phyloP scores from a whole-genome alignment of 176 grass and related monocot genomes.

The Leersia perrieri region DNA sequence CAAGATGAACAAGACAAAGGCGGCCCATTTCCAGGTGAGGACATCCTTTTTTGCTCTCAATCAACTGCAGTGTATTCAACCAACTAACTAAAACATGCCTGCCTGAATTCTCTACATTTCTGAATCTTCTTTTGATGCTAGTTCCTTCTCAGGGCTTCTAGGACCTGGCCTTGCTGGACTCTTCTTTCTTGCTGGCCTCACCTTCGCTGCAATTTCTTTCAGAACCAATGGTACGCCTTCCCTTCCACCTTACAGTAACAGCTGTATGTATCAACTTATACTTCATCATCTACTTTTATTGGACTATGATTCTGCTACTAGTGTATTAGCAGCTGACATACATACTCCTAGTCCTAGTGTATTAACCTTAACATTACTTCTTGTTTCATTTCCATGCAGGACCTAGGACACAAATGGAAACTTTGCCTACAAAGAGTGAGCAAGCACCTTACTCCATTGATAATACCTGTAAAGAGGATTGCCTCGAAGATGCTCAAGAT shows the following conservation, averaged over 20 bases:
- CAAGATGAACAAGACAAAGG: background rate
- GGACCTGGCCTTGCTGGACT: constrained; percentile 71
- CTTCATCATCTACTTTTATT: too few relatives aligned
- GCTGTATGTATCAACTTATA: background rate
- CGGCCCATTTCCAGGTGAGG: constrained; percentile 7
- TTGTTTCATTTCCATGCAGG: constrained; percentile 32
- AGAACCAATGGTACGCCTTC: constrained; percentile 25
- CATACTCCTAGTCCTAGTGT: too few relatives aligned
- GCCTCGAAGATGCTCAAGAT: constrained; percentile 21
- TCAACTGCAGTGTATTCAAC: too few relatives aligned
- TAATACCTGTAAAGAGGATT: background rate
- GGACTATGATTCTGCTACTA: too few relatives aligned
- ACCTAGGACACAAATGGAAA: constrained; percentile 41
- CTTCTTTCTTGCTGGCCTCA: constrained; percentile 61
- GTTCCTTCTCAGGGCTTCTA: constrained; percentile 68
- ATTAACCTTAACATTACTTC: background rate
- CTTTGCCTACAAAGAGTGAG: constrained; percentile 26
- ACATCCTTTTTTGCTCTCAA: background rate
- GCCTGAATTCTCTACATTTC: too few relatives aligned
- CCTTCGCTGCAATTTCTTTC: constrained; percentile 62
- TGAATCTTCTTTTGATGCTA: too few relatives aligned
- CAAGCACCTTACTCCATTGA: constrained; percentile 13
- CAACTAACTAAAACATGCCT: too few relatives aligned
- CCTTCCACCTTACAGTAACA: background rate
- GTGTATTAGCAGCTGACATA: too few relatives aligned